Evolutionary conservation across 306 rosid species (phyloP).

Genomic region (Myrica gale): DNA sequence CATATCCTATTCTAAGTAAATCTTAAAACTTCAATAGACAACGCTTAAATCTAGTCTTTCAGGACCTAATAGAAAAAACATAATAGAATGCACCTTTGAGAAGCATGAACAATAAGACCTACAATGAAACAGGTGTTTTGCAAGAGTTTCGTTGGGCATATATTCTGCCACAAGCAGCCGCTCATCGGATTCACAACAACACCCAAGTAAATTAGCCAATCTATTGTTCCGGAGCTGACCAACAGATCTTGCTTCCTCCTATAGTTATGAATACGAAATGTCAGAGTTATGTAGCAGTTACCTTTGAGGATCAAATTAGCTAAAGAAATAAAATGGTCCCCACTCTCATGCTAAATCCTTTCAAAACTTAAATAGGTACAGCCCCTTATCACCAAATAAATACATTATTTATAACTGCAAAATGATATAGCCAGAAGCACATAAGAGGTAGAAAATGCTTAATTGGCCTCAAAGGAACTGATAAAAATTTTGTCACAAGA

Average conservation of each 20-base stretch:
- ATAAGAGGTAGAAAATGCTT: neutral
- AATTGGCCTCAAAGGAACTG: neutral
- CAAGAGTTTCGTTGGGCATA: constrained; percentile 82
- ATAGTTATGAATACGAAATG: constrained; percentile 19
- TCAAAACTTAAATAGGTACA: neutral
- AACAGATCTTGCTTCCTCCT: constrained; percentile 80
- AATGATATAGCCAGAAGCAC: neutral
- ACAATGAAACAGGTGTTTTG: constrained; percentile 78
- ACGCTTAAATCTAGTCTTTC: no score
- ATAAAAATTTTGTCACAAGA: neutral
- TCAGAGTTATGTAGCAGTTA: neutral
- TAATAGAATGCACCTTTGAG: no score
- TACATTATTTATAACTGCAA: neutral
- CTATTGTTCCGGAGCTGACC: constrained; percentile 83
- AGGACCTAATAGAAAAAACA: no score
- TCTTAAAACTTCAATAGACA: neutral
- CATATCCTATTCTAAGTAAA: constrained; percentile 7
- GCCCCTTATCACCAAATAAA: neutral
- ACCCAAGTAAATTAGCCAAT: constrained; percentile 70
- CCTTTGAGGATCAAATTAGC: constrained; percentile 3
- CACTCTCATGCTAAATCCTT: neutral
- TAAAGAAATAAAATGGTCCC: neutral
- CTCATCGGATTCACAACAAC: constrained; percentile 72
- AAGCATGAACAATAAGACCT: constrained; percentile 3
- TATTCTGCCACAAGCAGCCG: constrained; percentile 82